Evolutionary conservation across 108 stramenopile species (phyloP).

Genomic region (Cyclostephanos tholiformis): DNA sequence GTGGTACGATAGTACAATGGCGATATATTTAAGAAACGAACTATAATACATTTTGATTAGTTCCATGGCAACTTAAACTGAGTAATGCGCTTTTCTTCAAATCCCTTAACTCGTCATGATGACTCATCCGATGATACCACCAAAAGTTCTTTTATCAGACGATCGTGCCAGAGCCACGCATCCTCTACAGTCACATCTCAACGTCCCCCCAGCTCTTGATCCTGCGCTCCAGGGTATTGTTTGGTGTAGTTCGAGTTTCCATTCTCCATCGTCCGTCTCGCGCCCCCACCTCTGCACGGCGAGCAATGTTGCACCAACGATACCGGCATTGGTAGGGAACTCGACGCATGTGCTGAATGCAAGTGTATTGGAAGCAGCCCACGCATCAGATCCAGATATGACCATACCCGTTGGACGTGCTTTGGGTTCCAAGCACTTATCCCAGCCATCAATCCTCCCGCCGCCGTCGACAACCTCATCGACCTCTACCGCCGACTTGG

Average conservation of each 20-base stretch:
- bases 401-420: constrained; percentile 73
- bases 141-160: constrained; percentile 61
- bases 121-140: constrained; percentile 64
- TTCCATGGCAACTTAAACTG: too few relatives aligned
- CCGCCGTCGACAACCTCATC: constrained; percentile 64
- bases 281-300: constrained; percentile 73
- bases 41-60: too few relatives aligned
- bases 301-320: constrained; percentile 65
- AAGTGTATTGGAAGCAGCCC: constrained; percentile 54
- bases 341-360: constrained; percentile 77
- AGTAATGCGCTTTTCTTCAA: too few relatives aligned
- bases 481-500: constrained; percentile 39
- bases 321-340: constrained; percentile 61
- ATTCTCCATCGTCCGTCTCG: constrained; percentile 41
- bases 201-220: constrained; percentile 68
- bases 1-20: too few relatives aligned
- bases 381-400: constrained; percentile 63
- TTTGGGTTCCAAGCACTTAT: constrained; percentile 64
- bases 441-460: constrained; percentile 77
- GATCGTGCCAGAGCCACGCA: constrained; percentile 77
- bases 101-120: not conserved
- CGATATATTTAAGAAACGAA: too few relatives aligned
- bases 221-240: constrained; percentile 81
- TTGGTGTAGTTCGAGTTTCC: constrained; percentile 78
- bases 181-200: constrained; percentile 76